phyloP scores from a whole-genome alignment of 768 basidiomycete species.

The Ramaria sp. region DNA sequence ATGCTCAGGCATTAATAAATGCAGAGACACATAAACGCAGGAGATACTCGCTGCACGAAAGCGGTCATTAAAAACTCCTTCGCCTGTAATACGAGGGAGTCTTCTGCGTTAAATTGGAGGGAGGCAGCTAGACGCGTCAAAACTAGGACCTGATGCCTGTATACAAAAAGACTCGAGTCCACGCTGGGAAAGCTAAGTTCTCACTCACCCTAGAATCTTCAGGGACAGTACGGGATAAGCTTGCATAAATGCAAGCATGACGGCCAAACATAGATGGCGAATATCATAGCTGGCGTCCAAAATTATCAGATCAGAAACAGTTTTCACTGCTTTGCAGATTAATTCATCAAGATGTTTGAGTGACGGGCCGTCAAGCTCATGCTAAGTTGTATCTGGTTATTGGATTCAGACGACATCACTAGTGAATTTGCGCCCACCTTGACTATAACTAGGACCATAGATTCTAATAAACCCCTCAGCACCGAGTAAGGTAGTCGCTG shows the following conservation, averaged over 20 bases:
- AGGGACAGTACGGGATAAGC: conserved; percentile 44
- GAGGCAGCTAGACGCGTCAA: conserved; percentile 2
- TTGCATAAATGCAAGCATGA: conserved; percentile 51
- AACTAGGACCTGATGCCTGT: conserved; percentile 4
- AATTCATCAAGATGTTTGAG: conserved; percentile 43
- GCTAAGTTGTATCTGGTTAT: conserved; percentile 17
- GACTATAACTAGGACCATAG: conserved; percentile 52
- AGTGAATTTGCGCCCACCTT: conserved; percentile 28
- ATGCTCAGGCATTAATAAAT: neutral
- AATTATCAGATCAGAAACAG: conserved; percentile 39
- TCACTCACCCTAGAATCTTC: conserved; percentile 41
- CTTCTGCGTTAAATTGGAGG: conserved; percentile 34
- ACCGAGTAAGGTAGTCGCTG: conserved; percentile 40
- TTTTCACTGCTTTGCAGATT: conserved; percentile 41
- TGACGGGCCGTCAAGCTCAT: conserved; percentile 48
- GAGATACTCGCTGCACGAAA: conserved; percentile 32
- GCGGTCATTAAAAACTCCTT: conserved; percentile 41
- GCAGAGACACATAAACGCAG: neutral
- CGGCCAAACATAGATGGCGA: conserved; percentile 52
- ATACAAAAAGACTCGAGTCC: neutral
- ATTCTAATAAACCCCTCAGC: conserved; percentile 51
- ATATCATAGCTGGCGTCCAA: conserved; percentile 54
- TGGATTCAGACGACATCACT: neutral
- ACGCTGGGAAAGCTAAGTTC: neutral
- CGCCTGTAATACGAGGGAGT: conserved; percentile 47